Evolutionary conservation across 2,329 filamentous ascomycete species (phyloP), one percentile per base, ranked within the genome.

Genomic region (Monilinia fructigena): DNA sequence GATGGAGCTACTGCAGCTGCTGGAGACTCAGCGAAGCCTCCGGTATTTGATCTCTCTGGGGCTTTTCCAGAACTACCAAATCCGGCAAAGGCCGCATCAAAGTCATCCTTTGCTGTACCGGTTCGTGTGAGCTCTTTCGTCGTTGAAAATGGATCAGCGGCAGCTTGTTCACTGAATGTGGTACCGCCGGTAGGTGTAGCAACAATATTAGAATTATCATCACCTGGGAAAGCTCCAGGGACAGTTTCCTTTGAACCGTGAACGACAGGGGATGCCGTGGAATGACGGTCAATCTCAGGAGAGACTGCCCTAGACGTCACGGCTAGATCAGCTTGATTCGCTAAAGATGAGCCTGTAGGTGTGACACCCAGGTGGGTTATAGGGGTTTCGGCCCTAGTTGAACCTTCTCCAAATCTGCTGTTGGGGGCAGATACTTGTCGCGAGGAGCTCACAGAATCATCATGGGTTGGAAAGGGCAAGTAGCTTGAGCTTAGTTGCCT

Each of bases 1-100:
- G 78, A 81, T 3, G 83, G 76, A 26, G 80, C 80, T 2, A 79
- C 74, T 68, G 83, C 83, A 48, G 77, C 74, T 50, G 11, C 23
- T 23, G 53, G 1, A 18, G 81, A 80, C 23, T 78, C 72, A 35
- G 73, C 71, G 45, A 77, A 73, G 23, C 70, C 77, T 8, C 70
- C 72, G 56, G 75, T 82, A 63, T 80, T 80, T 68, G 81, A 82
- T 60, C 76, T 78, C 73, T 84, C 85, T 68, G 82, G 83, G 58
- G 82, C 79, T 58, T 79, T 82, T 63, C 82, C 82, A 72, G 77
- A 70, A 47, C 55, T 69, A 52, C 82, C 82, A 73, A 95, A 94
- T 66, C 88, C 89, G 54, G 90, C 90, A 80, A 96, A 96, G 1
- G 92, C 92, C 68, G 89, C 88, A 75, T 96, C 92, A 72, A 96